A percentile compares a stretch with the other conserved stretches of the same genome.
Evolutionary conservation across 495 filamentous ascomycete genomes (phyloP).

Genomic region (Jackrogersella minutella): DNA sequence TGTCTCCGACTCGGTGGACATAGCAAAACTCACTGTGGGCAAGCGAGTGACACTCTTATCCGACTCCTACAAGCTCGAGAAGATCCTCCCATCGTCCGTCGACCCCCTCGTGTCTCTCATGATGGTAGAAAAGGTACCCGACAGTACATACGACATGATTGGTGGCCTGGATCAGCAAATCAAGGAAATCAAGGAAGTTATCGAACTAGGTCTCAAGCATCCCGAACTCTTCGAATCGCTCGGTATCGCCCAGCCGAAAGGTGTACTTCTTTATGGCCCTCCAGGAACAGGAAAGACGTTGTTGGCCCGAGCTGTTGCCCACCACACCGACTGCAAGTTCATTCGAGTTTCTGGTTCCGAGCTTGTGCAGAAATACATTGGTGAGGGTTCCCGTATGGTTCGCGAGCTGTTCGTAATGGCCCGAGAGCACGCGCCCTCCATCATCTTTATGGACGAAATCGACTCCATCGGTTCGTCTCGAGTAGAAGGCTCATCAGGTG

Average conservation of each 20-base stretch:
- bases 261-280: constrained; percentile 95
- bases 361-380: constrained; percentile 98
- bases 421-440: constrained; percentile 96
- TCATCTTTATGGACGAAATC: constrained; percentile 99
- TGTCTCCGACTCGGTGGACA: constrained; percentile 92
- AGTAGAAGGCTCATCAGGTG: constrained; percentile 92
- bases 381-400: constrained; percentile 97
- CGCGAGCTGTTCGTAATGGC: constrained; percentile 99
- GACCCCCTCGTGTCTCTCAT: constrained; percentile 99
- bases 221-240: constrained; percentile 98
- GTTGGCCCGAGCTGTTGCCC: constrained; percentile 92
- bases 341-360: constrained; percentile 97
- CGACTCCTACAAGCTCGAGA: constrained; percentile 97
- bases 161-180: constrained; percentile 98
- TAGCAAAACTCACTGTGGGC: constrained; percentile 92
- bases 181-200: constrained; percentile 99
- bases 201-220: constrained; percentile 97
- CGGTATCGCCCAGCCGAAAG: constrained; percentile 97
- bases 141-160: constrained; percentile 99
- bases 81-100: constrained; percentile 96
- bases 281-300: constrained; percentile 98
- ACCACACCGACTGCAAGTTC: constrained; percentile 98
- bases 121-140: constrained; percentile 99
- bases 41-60: constrained; percentile 97
- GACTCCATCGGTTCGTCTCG: constrained; percentile 97